These are phyloP conservation scores for Penicillium palitans DNA, from an alignment of 2,329 filamentous ascomycete genomes.

Conservation along the genomic window DNA sequence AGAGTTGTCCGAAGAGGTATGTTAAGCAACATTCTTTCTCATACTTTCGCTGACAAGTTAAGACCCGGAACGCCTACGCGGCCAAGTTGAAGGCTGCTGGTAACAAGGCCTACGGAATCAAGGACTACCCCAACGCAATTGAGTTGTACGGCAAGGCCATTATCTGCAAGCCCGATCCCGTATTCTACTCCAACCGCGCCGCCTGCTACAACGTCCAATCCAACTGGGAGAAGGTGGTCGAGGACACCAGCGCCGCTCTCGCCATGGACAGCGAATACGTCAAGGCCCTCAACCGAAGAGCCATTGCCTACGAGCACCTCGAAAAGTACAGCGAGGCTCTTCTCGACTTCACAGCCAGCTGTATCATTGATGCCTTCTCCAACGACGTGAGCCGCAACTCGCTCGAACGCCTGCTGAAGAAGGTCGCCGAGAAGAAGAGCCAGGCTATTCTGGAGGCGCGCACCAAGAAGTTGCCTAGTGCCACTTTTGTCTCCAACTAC, in stretches of 20 bases:
- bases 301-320: constrained; percentile 93
- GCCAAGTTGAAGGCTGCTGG: constrained; percentile 91
- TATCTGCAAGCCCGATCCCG: constrained; percentile 92
- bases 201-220: constrained; percentile 94
- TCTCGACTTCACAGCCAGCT: constrained; percentile 96
- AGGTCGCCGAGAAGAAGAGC: constrained; percentile 92
- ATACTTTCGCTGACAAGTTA: constrained; percentile 20
- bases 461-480: constrained; percentile 83
- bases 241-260: constrained; percentile 93
- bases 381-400: constrained; percentile 85
- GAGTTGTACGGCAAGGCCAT: constrained; percentile 95
- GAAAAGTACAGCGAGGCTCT: constrained; percentile 90
- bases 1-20: constrained; percentile 50
- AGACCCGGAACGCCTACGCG: constrained; percentile 83
- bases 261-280: constrained; percentile 93
- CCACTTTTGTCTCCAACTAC: constrained; percentile 97
- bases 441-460: constrained; percentile 81
- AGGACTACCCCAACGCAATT: constrained; percentile 92
- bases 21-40: constrained; percentile 11
- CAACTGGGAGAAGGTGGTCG: constrained; percentile 94
- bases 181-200: constrained; percentile 98
- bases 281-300: constrained; percentile 94
- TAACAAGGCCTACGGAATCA: constrained; percentile 93
- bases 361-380: constrained; percentile 97
- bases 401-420: constrained; percentile 91